Evolutionary conservation across 148 eudicot genomes (phyloP), one percentile per base, ranked within the genome.

Genomic region (Rheum nobile): DNA sequence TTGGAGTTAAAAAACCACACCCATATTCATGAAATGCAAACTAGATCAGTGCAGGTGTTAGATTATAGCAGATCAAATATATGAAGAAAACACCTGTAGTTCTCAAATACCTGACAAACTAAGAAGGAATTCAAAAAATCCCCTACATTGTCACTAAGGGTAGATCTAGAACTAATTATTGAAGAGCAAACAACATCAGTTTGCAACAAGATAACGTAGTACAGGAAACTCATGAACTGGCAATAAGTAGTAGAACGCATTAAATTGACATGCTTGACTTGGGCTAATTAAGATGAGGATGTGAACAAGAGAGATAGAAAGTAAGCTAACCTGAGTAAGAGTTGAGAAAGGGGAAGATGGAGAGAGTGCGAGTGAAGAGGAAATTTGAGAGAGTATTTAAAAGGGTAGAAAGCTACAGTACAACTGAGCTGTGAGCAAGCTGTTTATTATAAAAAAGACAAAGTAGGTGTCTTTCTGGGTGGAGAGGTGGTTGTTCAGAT

Each of bases 401-500:
- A 65, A 28, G 34, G 38, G 22, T 10, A 29, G 70, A 65, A 65
- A 34, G 41, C 22, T 65, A 65, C 70, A 32, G 41, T 65, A 61
- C 10, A 28, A 6, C 6, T 32, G 70, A 65, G 70, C 38, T 61
- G 63, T 54, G 61, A 21, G 34, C 67, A 17, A 32, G 39, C 69
- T 31, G 31, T 63, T 63, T 26, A 9, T 63, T 31, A 63, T 28
- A 63, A 63, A 63, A 31, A 31, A 2, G 3, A 32, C 39, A 31
- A 63, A 31, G 69, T 63, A 31, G 39, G 69, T 63, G 69, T 63
- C 69, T 61, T 14, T 3, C 31, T 32, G 39, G 21, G 39, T 32
- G 19, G 69, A 63, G 70, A 65, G 65, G 65, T 65, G 70, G 70
- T 65, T 32, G 70, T 65, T 65, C 22, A 14, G n/a, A 65, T 65